Base-by-base conservation (phyloP, 345 rosid species). In the Sapria himalayana region DNA sequence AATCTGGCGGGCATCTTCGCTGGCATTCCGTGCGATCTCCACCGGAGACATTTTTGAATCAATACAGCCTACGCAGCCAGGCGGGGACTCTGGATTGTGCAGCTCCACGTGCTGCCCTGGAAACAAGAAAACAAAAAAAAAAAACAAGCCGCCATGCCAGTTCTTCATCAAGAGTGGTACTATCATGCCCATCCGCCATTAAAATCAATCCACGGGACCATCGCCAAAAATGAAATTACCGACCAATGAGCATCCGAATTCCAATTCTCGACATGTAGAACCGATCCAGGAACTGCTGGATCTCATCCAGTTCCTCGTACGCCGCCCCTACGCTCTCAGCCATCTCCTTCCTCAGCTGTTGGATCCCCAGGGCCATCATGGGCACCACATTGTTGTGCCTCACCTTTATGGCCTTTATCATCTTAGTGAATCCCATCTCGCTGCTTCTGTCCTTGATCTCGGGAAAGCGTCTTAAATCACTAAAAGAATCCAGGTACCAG, bases 101-200 rank as follows among this genome's bases (percentile, higher is more conserved):
- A 91, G 59, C 65, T 91, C 93, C 52, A 91, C 99, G 37, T 91
- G 99, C 74, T 91, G 95, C 69, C 93, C 98, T 84, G 86, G 33
- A n/a, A 39, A 42, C 0, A n/a, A 36, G 9, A 22, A 9, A 15
- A 34, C 8, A 15, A 17, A 17, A 11, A 31, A 44, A 4, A 2
- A 3, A 39, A 14, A 23, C 17, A 33, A 32, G 5, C 25, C 34
- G 14, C 9, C 13, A 37, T 23, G 3, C 20, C 2, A 39, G 16
- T 9, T 29, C 7, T n/a, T n/a, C n/a, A n/a, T n/a, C n/a, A n/a
- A n/a, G n/a, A n/a, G n/a, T n/a, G n/a, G n/a, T n/a, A n/a, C n/a
- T n/a, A n/a, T n/a, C n/a, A n/a, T n/a, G n/a, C n/a, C n/a, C n/a
- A n/a, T n/a, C n/a, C n/a, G 9, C 13, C 17, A 38, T 3, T 2